Percentiles rank a stretch among this genome's conserved stretches.
Conservation (phyloP, 1,284 basidiomycete genomes). For the Heterobasidion parviporum region DNA sequence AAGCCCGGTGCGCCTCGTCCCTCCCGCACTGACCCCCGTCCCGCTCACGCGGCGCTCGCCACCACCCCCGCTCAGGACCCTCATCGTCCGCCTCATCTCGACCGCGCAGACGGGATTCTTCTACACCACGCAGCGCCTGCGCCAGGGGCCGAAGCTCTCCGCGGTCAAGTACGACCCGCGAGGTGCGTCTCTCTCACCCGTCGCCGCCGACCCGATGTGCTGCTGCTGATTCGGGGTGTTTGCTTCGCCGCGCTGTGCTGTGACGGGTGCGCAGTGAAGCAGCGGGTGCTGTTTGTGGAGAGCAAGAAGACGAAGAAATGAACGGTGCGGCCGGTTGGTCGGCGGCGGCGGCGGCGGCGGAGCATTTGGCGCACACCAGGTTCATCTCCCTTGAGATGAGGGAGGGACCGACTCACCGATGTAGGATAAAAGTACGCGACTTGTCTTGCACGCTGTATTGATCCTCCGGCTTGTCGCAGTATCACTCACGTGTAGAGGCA, state of each 20-base stretch:
- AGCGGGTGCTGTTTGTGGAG: conserved; percentile 71
- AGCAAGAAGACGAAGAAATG: conserved; percentile 63
- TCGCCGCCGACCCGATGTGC: background rate
- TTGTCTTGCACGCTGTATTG: no score
- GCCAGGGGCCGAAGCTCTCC: conserved; percentile 65
- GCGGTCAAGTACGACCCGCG: conserved; percentile 86
- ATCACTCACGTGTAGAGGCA: no score
- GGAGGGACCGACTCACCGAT: no score
- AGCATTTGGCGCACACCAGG: no score
- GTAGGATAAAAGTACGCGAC: no score
- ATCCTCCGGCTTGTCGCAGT: no score
- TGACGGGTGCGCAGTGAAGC: conserved; percentile 42
- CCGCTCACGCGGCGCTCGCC: background rate
- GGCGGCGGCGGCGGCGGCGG: background rate
- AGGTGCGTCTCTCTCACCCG: conserved; percentile 39
- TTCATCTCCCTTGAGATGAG: no score
- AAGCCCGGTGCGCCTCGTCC: conserved; percentile 38
- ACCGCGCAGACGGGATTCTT: conserved; percentile 88
- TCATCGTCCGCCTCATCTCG: conserved; percentile 81
- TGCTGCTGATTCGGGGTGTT: no score
- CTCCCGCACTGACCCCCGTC: background rate
- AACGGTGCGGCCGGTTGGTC: background rate
- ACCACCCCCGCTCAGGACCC: conserved; percentile 41
- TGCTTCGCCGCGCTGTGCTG: no score
- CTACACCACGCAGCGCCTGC: conserved; percentile 73